phyloP scores from a whole-genome alignment of 257 asterid genomes.

The Jacaranda mimosifolia region DNA sequence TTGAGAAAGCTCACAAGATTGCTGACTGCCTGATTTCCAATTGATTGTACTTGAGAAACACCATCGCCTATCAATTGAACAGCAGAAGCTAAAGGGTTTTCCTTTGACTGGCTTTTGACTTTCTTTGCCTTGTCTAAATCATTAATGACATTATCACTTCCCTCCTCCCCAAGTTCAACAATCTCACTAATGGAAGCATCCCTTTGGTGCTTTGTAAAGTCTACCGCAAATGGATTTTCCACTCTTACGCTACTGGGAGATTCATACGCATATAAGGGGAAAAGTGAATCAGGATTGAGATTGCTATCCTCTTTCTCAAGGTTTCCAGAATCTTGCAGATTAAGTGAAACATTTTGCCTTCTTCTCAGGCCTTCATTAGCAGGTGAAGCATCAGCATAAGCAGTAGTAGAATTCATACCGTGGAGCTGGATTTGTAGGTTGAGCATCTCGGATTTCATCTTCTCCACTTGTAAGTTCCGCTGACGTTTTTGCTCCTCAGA shows the following conservation, averaged over 20 bases:
- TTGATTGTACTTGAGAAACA: slow-evolving; percentile 94
- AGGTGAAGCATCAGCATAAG: slow-evolving; percentile 62
- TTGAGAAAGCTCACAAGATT: slow-evolving; percentile 89
- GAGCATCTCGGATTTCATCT: slow-evolving; percentile 99
- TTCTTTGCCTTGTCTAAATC: slow-evolving; percentile 59
- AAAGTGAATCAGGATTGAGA: slow-evolving; percentile 50
- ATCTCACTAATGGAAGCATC: slow-evolving; percentile 72
- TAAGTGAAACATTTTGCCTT: slow-evolving; percentile 61
- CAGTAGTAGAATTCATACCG: slow-evolving; percentile 63
- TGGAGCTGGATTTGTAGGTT: slow-evolving; percentile 93
- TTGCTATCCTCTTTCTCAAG: slow-evolving; percentile 65
- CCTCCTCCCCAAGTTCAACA: slow-evolving; percentile 70
- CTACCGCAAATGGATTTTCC: slow-evolving; percentile 64
- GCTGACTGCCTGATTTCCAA: slow-evolving; percentile 95
- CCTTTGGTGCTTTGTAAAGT: slow-evolving; percentile 52
- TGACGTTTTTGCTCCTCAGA: slow-evolving; percentile 90
- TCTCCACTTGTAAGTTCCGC: slow-evolving; percentile 96
- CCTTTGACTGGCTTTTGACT: slow-evolving; percentile 66
- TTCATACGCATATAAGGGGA: slow-evolving; percentile 59
- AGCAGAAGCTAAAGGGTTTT: slow-evolving; percentile 85
- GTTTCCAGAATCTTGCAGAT: slow-evolving; percentile 50
- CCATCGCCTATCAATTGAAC: slow-evolving; percentile 93
- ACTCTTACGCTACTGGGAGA: slow-evolving; percentile 64
- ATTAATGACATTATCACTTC: slow-evolving; percentile 41
- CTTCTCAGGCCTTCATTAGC: slow-evolving; percentile 75